Percentiles rank a stretch among this genome's conserved stretches.
Conservation (phyloP, 768 basidiomycete genomes). For the Leccinum incarnatum region DNA sequence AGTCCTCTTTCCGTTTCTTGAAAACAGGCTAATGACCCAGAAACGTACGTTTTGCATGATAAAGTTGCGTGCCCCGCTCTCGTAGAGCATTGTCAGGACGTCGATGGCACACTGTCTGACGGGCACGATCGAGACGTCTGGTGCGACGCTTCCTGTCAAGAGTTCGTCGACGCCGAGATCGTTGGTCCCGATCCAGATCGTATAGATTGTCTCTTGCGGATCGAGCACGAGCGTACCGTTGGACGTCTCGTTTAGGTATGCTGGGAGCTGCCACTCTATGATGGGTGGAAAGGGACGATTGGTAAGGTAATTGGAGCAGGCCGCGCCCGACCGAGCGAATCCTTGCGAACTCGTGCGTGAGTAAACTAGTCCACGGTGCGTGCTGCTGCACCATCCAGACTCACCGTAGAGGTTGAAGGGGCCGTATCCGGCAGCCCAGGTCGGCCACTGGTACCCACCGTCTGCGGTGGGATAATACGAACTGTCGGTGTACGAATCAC, state of each 20-base stretch:
- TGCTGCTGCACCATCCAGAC: neutral
- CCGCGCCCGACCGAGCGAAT: constrained; percentile 61
- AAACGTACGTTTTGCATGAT: constrained; percentile 62
- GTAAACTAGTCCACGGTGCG: neutral
- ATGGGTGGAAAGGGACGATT: constrained; percentile 55
- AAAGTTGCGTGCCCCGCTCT: constrained; percentile 62
- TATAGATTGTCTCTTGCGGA: constrained; percentile 53
- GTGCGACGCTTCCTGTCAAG: constrained; percentile 46
- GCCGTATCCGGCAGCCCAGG: constrained; percentile 56
- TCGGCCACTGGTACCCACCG: constrained; percentile 56
- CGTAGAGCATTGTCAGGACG: constrained; percentile 56
- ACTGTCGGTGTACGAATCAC: constrained; percentile 63
- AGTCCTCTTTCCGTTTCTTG: neutral
- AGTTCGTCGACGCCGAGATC: constrained; percentile 58
- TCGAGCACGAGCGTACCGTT: constrained; percentile 38
- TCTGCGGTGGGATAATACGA: constrained; percentile 34
- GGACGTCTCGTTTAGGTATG: constrained; percentile 42
- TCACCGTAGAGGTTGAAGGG: constrained; percentile 47
- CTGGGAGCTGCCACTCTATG: constrained; percentile 46
- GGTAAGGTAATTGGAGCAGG: constrained; percentile 63
- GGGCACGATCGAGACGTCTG: constrained; percentile 53
- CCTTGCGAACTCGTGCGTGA: neutral
- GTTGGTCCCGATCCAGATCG: constrained; percentile 68
- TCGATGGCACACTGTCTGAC: constrained; percentile 57
- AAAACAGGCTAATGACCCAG: no score